Evolutionary conservation across 306 rosid genomes (phyloP), one percentile per base, ranked within the genome.

Genomic region (Bauhinia variegata): DNA sequence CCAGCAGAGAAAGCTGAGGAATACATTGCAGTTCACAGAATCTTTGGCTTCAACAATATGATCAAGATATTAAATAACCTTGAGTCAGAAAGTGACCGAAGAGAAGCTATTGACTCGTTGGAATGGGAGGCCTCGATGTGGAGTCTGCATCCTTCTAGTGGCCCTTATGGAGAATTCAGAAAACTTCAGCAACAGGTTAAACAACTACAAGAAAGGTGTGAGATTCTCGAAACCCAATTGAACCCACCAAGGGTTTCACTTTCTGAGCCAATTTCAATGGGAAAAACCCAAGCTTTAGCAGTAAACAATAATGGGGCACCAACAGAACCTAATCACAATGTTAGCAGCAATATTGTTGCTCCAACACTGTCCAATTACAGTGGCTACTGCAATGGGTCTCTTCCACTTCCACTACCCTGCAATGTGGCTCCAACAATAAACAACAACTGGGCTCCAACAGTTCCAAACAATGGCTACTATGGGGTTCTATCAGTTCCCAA

Each of bases 91-190:
- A 23, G 49, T 36, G 9, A 36, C 3, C 39, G 68, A 42, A 28
- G 32, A 44, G 5, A 5, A 23, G 81, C 73, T 2, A 42, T 32
- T 5, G n/a, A 42, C 1, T 77, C 81, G 11, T 48, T 63, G 34
- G 18, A 23, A 57, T 76, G 81, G 76, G 81, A 76, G 57, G 81
- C 76, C 18, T 10, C 5, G 9, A 42, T 19, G 39, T 70, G 81
- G 76, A 13, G 11, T 15, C 5, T 16, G 15, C 41, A 70, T 9
- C 63, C 63, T 0, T 6, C 18, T 31, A 2, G 8, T 8, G 76
- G 81, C n/a, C 76, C 81, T 14, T 44, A 56, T 9, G 68, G 50
- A 9, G 31, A 10, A 32, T 64, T 30, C 23, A 57, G 11, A n/a
- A 11, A 59, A 18, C 30, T 48, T 2, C 28, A 23, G 28, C 28